Evolutionary conservation across 805 yeast species (phyloP).

Genomic region (Cyberlindnera euphorbiae): DNA sequence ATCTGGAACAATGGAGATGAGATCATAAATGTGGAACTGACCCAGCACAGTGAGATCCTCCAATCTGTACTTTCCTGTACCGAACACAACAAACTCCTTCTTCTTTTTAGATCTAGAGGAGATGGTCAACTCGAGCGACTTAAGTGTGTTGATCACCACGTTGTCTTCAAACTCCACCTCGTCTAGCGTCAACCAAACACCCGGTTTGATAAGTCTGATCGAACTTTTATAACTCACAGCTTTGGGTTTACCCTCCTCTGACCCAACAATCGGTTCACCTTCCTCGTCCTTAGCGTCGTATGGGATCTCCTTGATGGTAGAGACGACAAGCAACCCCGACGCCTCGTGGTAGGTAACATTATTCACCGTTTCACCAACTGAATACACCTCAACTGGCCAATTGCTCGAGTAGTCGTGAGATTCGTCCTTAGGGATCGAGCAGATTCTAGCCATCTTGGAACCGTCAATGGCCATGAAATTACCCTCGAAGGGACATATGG

Average conservation of each 20-base stretch:
- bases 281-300: conserved; percentile 74
- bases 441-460: conserved; percentile 58
- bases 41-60: conserved; percentile 85
- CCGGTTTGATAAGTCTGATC: conserved; percentile 63
- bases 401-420: conserved; percentile 52
- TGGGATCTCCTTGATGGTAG: conserved; percentile 53
- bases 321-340: conserved; percentile 56
- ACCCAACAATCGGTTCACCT: conserved; percentile 56
- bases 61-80: conserved; percentile 67
- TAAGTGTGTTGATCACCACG: conserved; percentile 44
- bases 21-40: conserved; percentile 64
- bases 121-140: conserved; percentile 32
- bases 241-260: conserved; percentile 42
- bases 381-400: conserved; percentile 51
- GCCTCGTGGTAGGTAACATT: conserved; percentile 65
- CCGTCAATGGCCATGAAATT: conserved; percentile 65
- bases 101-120: conserved; percentile 37
- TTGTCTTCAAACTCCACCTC: conserved; percentile 59
- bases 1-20: conserved; percentile 83
- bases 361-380: conserved; percentile 58
- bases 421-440: conserved; percentile 29
- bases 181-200: conserved; percentile 71
- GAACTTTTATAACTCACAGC: conserved; percentile 58
- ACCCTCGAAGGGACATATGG: conserved; percentile 49
- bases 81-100: conserved; percentile 71